These are phyloP conservation scores for Phytophthora meadii DNA, from an alignment of 352 stramenopile genomes.

Conservation along the genomic window DNA sequence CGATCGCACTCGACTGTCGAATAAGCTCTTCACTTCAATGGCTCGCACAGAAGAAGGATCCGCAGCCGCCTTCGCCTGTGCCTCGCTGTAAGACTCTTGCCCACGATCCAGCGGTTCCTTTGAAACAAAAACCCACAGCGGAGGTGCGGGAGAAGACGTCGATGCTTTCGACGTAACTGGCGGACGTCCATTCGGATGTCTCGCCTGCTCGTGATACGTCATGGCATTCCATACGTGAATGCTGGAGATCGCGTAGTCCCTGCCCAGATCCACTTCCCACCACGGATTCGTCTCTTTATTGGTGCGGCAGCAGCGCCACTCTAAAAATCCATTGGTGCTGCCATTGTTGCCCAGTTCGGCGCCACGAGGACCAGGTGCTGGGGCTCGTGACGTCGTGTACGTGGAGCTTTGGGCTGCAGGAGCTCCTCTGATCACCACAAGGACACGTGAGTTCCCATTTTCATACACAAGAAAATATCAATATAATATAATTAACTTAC, in stretches of 20 bases:
- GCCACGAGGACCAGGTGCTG: slow-evolving; percentile 46
- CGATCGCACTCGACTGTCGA: slow-evolving; percentile 32
- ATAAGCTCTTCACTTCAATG: slow-evolving; percentile 30
- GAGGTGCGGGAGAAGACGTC: slow-evolving; percentile 39
- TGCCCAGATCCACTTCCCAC: slow-evolving; percentile 77
- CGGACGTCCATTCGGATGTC: slow-evolving; percentile 47
- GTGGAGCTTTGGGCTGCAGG: slow-evolving; percentile 64
- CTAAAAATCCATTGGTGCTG: slow-evolving; percentile 69
- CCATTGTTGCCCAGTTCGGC: slow-evolving; percentile 70
- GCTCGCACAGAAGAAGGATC: slow-evolving; percentile 25
- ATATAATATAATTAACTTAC: slow-evolving; percentile 40
- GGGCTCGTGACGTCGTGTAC: slow-evolving; percentile 41
- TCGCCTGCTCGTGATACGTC: slow-evolving; percentile 74
- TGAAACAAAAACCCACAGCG: slow-evolving; percentile 69
- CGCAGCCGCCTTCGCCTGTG: slow-evolving; percentile 20
- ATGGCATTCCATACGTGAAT: slow-evolving; percentile 75
- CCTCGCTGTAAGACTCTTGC: slow-evolving; percentile 20
- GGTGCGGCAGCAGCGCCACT: slow-evolving; percentile 74
- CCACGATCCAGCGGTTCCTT: slow-evolving; percentile 41
- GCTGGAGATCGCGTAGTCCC: slow-evolving; percentile 37
- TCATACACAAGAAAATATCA: not conserved
- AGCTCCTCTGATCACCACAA: slow-evolving; percentile 14
- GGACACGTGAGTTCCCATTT: not conserved
- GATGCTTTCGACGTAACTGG: slow-evolving; percentile 45
- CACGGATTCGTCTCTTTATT: slow-evolving; percentile 62